Percentiles rank a stretch among this genome's conserved stretches.
These are phyloP conservation scores for Verbena officinalis DNA, from an alignment of 257 asterid species.

Conservation along the genomic window DNA sequence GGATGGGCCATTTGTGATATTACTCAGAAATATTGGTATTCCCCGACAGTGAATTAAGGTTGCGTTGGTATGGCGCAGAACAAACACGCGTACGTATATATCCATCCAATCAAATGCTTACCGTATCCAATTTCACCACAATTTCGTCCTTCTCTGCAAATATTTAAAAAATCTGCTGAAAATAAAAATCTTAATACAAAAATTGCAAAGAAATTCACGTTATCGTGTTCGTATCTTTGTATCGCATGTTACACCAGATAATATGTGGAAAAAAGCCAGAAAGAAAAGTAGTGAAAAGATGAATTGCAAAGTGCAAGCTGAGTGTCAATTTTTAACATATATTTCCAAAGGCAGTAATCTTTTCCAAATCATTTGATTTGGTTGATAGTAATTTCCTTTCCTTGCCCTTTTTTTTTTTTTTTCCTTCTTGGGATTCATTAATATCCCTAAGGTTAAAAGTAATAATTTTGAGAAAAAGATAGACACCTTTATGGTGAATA, in stretches of 20 bases:
- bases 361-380: slow-evolving; percentile 50
- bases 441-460: slow-evolving; percentile 39
- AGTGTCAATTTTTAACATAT: slow-evolving; percentile 29
- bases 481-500: slow-evolving; percentile 27
- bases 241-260: too few relatives aligned
- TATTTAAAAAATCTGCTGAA: too few relatives aligned
- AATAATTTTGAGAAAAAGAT: slow-evolving; percentile 32
- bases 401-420: slow-evolving; percentile 34
- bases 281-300: slow-evolving; percentile 11
- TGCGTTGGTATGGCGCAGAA: slow-evolving; percentile 37
- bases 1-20: slow-evolving; percentile 17
- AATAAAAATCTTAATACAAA: too few relatives aligned
- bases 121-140: background rate
- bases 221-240: too few relatives aligned
- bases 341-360: slow-evolving; percentile 54
- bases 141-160: too few relatives aligned
- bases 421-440: background rate
- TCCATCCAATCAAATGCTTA: background rate
- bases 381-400: slow-evolving; percentile 17
- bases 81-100: slow-evolving; percentile 7
- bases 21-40: slow-evolving; percentile 9
- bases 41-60: slow-evolving; percentile 31
- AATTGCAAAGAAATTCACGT: too few relatives aligned
- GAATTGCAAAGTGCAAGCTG: slow-evolving; percentile 29
- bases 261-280: slow-evolving; percentile 9